Conservation (phyloP, 768 basidiomycete species). For the Gloeopeniophorella convolvens region DNA sequence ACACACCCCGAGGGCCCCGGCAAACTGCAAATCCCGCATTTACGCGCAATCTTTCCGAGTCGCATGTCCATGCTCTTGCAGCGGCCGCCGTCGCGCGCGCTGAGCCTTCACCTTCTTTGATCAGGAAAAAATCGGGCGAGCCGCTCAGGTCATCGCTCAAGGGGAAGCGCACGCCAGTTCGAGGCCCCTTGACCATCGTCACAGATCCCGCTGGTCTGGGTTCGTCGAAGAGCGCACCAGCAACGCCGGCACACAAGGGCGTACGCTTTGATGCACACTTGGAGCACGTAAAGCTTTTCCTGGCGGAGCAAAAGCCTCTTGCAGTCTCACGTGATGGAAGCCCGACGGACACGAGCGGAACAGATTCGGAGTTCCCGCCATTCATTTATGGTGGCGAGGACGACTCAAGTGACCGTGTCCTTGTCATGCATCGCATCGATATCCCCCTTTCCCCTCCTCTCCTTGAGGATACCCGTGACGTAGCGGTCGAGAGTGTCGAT, state of each 20-base stretch:
- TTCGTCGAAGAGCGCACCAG: constrained; percentile 67
- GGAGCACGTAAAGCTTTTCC: constrained; percentile 91
- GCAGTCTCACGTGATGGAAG: constrained; percentile 90
- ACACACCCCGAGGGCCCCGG: constrained; percentile 10
- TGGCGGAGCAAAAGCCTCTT: constrained; percentile 90
- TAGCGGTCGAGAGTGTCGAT: constrained; percentile 49
- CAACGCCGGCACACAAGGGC: constrained; percentile 74
- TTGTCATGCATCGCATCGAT: constrained; percentile 62
- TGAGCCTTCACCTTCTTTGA: constrained; percentile 25
- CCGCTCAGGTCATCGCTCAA: constrained; percentile 90
- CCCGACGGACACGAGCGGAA: constrained; percentile 77
- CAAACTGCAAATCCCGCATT: not conserved
- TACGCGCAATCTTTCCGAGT: constrained; percentile 18
- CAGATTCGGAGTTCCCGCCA: constrained; percentile 69
- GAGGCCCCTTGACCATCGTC: constrained; percentile 46
- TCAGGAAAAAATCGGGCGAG: constrained; percentile 93
- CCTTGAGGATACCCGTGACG: constrained; percentile 35
- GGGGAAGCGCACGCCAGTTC: constrained; percentile 42
- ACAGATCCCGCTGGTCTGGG: constrained; percentile 31
- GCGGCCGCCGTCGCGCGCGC: not conserved
- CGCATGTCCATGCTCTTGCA: constrained; percentile 16
- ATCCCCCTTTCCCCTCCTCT: constrained; percentile 40
- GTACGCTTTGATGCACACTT: constrained; percentile 92
- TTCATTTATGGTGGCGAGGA: constrained; percentile 50
- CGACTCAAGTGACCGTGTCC: constrained; percentile 28